phyloP scores from a whole-genome alignment of 192 early-diverging fungal genomes.

The Coemansia sp. region DNA sequence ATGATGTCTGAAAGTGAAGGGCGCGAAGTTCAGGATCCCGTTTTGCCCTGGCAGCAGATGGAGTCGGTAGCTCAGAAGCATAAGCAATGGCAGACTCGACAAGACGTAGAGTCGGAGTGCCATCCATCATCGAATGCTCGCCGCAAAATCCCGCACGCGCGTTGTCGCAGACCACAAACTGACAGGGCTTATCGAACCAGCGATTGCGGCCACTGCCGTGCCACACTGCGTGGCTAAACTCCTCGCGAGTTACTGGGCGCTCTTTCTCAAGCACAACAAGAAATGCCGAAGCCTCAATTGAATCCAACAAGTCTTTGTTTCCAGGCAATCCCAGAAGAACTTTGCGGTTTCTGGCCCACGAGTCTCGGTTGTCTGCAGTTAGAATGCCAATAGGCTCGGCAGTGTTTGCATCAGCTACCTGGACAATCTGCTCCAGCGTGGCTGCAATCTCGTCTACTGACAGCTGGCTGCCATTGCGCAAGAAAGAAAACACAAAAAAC shows the following conservation, averaged over 20 bases:
- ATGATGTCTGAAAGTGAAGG: constrained; percentile 69
- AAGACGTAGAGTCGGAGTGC: constrained; percentile 83
- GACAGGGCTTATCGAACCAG: constrained; percentile 95
- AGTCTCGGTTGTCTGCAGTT: constrained; percentile 88
- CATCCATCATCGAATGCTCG: constrained; percentile 96
- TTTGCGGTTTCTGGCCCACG: constrained; percentile 81
- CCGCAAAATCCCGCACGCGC: constrained; percentile 93
- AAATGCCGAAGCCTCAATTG: constrained; percentile 90
- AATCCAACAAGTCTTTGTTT: constrained; percentile 74
- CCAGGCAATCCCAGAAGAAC: constrained; percentile 60
- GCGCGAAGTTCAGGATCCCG: constrained; percentile 30
- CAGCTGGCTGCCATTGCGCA: constrained; percentile 58
- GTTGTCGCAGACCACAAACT: constrained; percentile 96
- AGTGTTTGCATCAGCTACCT: constrained; percentile 61
- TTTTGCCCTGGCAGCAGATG: constrained; percentile 38
- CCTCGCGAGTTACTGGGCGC: constrained; percentile 83
- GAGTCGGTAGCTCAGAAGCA: constrained; percentile 55
- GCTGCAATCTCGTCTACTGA: constrained; percentile 74
- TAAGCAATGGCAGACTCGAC: constrained; percentile 70
- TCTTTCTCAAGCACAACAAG: constrained; percentile 86
- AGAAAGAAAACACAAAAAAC: constrained; percentile 76
- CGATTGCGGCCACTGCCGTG: constrained; percentile 93
- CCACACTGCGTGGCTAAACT: constrained; percentile 87
- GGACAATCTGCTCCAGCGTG: constrained; percentile 66
- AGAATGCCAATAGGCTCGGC: constrained; percentile 80